A percentile compares a stretch with the other conserved stretches of the same genome.
Evolutionary conservation across 2,329 filamentous ascomycete species (phyloP).

Genomic region (Aspergillus phoenicis): DNA sequence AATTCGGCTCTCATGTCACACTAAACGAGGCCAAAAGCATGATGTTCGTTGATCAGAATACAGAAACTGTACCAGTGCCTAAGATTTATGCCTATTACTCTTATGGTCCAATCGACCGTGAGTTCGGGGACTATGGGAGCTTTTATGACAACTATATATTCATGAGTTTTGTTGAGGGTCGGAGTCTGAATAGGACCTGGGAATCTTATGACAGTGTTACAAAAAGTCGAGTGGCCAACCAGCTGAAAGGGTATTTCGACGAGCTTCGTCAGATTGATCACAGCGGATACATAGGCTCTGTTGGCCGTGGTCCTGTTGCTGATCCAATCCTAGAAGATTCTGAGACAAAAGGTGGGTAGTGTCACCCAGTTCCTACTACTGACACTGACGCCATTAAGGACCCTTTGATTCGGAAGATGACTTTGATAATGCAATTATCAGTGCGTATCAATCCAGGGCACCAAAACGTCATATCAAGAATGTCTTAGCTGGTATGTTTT

Average conservation of each 20-base stretch:
- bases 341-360: conserved; percentile 12
- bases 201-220: conserved; percentile 7
- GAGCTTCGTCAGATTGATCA: conserved; percentile 16
- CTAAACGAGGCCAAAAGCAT: conserved; percentile 22
- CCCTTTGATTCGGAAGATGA: conserved; percentile 30
- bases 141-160: conserved; percentile 26
- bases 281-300: conserved; percentile 20
- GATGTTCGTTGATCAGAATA: conserved; percentile 21
- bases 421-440: conserved; percentile 28
- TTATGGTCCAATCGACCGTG: conserved; percentile 20
- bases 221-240: conserved; percentile 13
- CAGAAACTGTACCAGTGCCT: conserved; percentile 15
- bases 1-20: conserved; percentile 17
- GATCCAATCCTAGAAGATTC: conserved; percentile 16
- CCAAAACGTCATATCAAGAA: conserved; percentile 21
- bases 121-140: conserved; percentile 19
- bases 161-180: conserved; percentile 20
- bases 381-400: conserved; percentile 11
- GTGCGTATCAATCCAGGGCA: conserved; percentile 21
- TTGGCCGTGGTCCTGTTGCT: conserved; percentile 18
- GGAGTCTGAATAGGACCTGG: conserved; percentile 19
- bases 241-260: conserved; percentile 16
- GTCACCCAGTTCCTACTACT: not conserved
- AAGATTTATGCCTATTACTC: conserved; percentile 22
- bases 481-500: conserved; percentile 20